Conservation (phyloP, 257 asterid species). For the Ilex asprella region DNA sequence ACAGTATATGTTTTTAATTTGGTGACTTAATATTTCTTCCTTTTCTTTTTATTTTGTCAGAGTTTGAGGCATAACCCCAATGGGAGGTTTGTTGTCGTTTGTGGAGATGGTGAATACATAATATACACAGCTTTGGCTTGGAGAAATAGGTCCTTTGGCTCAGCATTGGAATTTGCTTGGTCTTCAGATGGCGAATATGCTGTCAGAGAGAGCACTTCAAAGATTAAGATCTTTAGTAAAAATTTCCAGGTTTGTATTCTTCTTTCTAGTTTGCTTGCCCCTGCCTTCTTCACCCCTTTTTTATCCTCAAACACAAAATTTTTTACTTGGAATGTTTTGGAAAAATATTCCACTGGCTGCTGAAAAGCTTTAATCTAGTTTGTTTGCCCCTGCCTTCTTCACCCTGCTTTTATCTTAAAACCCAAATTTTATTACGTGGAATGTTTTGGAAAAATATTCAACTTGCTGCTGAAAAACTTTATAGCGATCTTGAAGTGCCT, state of each 20-base stretch:
- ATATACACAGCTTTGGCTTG: conserved; percentile 96
- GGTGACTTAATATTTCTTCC: conserved; percentile 6
- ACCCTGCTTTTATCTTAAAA: too few relatives aligned
- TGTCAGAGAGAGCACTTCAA: conserved; percentile 93
- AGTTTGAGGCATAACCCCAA: conserved; percentile 94
- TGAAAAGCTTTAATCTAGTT: neutral
- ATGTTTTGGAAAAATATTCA: too few relatives aligned
- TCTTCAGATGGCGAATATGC: conserved; percentile 97
- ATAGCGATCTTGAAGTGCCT: too few relatives aligned
- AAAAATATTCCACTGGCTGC: too few relatives aligned
- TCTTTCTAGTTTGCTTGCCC: neutral
- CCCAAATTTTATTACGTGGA: too few relatives aligned
- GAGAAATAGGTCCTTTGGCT: conserved; percentile 94
- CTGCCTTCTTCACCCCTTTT: too few relatives aligned
- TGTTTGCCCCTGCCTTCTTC: too few relatives aligned
- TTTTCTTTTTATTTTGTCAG: conserved; percentile 31
- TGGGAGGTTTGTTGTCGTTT: conserved; percentile 93
- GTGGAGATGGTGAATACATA: conserved; percentile 95
- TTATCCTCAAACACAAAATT: too few relatives aligned
- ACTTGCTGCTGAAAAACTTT: too few relatives aligned
- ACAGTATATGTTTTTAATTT: neutral
- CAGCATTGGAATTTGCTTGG: conserved; percentile 95
- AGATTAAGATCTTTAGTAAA: conserved; percentile 75
- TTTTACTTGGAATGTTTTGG: too few relatives aligned
- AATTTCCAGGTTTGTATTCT: conserved; percentile 53